A percentile compares a stretch with the other conserved stretches of the same genome.
phyloP scores from a whole-genome alignment of 1,284 basidiomycete genomes.

The Austroboletus niveus region DNA sequence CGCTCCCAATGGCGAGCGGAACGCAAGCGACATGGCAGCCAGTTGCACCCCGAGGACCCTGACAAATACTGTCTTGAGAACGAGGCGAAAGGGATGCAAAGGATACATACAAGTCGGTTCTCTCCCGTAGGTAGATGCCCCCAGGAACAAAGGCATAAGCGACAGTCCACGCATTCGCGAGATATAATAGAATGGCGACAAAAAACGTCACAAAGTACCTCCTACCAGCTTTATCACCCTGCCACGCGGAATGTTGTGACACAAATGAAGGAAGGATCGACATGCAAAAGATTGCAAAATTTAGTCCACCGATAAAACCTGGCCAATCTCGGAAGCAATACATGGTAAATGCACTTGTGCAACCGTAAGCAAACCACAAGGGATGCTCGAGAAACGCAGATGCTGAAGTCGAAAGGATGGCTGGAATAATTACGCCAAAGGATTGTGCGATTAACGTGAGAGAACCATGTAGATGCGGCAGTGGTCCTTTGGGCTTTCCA shows the following conservation, averaged over 20 bases:
- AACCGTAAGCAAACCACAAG: constrained; percentile 51
- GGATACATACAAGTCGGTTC: constrained; percentile 64
- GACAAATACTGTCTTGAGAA: constrained; percentile 1
- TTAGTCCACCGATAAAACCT: constrained; percentile 73
- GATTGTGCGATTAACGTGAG: constrained; percentile 69
- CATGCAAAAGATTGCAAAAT: constrained; percentile 67
- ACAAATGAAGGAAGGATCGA: constrained; percentile 59
- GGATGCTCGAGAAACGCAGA: constrained; percentile 41
- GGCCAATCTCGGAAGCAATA: constrained; percentile 69
- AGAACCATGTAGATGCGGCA: constrained; percentile 72
- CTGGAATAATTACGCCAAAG: constrained; percentile 51
- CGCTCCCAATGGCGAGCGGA: constrained; percentile 37
- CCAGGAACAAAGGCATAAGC: constrained; percentile 95
- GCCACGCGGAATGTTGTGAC: constrained; percentile 36
- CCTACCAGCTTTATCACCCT: constrained; percentile 39
- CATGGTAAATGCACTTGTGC: constrained; percentile 54
- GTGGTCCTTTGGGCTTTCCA: constrained; percentile 65
- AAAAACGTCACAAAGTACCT: constrained; percentile 59
- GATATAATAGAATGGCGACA: constrained; percentile 63
- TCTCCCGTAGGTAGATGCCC: constrained; percentile 76
- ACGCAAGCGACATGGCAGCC: constrained; percentile 47
- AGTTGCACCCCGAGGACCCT: constrained; percentile 57
- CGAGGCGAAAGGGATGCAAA: not conserved
- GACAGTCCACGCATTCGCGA: constrained; percentile 80
- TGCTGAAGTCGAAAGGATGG: constrained; percentile 32